Conservation (phyloP, 108 stramenopile species). For the Epipyxis sp. region DNA sequence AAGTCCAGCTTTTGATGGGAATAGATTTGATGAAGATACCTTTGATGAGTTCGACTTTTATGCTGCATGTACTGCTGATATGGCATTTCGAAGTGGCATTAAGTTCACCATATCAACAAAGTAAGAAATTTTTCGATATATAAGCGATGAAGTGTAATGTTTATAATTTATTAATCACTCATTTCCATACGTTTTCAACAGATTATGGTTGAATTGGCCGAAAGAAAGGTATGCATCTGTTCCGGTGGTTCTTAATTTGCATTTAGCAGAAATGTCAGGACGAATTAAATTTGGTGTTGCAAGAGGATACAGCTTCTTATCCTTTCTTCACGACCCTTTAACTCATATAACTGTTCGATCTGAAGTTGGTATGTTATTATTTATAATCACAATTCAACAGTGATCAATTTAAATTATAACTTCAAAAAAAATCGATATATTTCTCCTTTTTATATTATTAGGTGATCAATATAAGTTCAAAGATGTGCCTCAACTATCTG, state of each 20-base stretch:
- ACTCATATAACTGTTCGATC: constrained; percentile 6
- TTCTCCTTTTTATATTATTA: too few relatives aligned
- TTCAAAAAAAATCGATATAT: too few relatives aligned
- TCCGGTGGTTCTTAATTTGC: not conserved
- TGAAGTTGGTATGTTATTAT: constrained; percentile 24
- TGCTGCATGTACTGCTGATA: constrained; percentile 24
- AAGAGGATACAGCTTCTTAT: not conserved
- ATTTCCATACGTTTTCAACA: too few relatives aligned
- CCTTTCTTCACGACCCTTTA: constrained; percentile 23
- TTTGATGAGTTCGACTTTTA: not conserved
- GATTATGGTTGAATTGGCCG: constrained; percentile 27
- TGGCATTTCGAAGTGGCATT: constrained; percentile 20
- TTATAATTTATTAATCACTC: too few relatives aligned
- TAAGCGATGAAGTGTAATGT: too few relatives aligned
- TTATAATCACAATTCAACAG: too few relatives aligned
- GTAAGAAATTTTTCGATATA: too few relatives aligned
- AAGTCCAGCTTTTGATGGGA: too few relatives aligned
- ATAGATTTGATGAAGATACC: not conserved
- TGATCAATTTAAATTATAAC: too few relatives aligned
- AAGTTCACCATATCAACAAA: constrained; percentile 21
- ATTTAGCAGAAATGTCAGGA: constrained; percentile 15
- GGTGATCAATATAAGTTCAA: not conserved
- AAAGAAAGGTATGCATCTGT: constrained; percentile 7
- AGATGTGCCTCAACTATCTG: constrained; percentile 24
- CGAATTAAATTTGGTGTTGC: constrained; percentile 21